Percentiles rank a stretch among this genome's conserved stretches.
Evolutionary conservation across 2,329 filamentous ascomycete genomes (phyloP).

Genomic region (Cordyceps militaris): DNA sequence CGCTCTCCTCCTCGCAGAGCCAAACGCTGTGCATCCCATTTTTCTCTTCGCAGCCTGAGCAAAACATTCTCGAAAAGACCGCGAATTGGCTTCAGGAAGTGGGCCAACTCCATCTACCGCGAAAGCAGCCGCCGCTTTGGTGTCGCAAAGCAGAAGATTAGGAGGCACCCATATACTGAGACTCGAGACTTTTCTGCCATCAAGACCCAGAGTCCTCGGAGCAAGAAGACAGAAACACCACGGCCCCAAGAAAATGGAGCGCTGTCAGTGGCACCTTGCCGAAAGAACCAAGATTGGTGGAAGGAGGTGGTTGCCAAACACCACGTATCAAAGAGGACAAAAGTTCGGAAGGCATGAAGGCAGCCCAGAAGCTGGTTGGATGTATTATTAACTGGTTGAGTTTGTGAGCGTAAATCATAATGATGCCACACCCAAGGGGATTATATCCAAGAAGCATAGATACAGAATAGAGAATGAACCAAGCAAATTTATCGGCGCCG

Average conservation of each 20-base stretch:
- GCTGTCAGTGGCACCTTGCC: slow-evolving; percentile 8
- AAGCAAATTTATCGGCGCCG: not conserved
- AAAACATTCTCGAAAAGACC: slow-evolving; percentile 22
- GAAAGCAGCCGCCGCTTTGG: slow-evolving; percentile 21
- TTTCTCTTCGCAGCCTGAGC: slow-evolving; percentile 24
- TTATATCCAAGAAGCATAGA: slow-evolving; percentile 6
- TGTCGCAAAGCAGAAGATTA: slow-evolving; percentile 22
- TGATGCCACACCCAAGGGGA: not conserved
- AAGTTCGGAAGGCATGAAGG: slow-evolving; percentile 17
- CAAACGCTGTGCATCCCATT: slow-evolving; percentile 27
- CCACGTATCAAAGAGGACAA: slow-evolving; percentile 27
- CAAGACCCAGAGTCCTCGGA: slow-evolving; percentile 23
- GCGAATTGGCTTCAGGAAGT: slow-evolving; percentile 23
- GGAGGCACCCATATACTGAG: slow-evolving; percentile 20
- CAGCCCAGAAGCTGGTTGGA: not conserved
- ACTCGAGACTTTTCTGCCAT: slow-evolving; percentile 22
- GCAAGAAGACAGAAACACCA: slow-evolving; percentile 19
- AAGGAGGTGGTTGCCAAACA: slow-evolving; percentile 27
- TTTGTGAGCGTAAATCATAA: slow-evolving; percentile 6
- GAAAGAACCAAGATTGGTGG: slow-evolving; percentile 29
- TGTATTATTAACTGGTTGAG: not conserved
- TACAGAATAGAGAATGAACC: slow-evolving; percentile 5
- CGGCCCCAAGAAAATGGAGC: slow-evolving; percentile 22
- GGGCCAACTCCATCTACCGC: slow-evolving; percentile 23
- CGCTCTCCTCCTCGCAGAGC: slow-evolving; percentile 14